A percentile compares a stretch with the other conserved stretches of the same genome.
Evolutionary conservation across 805 yeast species (phyloP).

Genomic region (Lipomyces oligophaga): DNA sequence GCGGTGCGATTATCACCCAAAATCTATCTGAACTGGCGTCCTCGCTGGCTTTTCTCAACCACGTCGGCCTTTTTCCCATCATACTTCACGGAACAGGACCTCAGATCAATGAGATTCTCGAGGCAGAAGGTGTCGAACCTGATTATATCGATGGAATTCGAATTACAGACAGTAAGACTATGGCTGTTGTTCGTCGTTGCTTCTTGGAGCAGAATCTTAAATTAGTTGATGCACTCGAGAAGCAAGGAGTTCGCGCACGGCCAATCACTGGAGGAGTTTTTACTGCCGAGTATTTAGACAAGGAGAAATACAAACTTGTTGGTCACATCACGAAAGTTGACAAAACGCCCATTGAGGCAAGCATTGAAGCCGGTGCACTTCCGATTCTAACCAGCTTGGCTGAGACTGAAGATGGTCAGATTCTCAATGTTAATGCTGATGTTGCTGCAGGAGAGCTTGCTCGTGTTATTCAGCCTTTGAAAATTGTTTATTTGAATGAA

Average conservation of each 20-base stretch:
- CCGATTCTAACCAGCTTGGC: slow-evolving; percentile 96
- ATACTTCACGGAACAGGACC: slow-evolving; percentile 99
- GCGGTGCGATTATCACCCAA: slow-evolving; percentile 97
- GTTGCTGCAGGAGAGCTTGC: slow-evolving; percentile 99
- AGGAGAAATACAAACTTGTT: slow-evolving; percentile 85
- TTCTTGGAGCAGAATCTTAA: slow-evolving; percentile 93
- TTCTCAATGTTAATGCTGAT: slow-evolving; percentile 95
- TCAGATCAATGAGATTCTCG: slow-evolving; percentile 90
- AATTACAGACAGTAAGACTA: slow-evolving; percentile 88
- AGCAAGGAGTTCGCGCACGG: slow-evolving; percentile 95
- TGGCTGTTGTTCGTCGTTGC: slow-evolving; percentile 93
- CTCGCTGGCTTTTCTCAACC: slow-evolving; percentile 91
- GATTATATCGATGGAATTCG: slow-evolving; percentile 95
- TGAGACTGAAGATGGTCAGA: slow-evolving; percentile 94
- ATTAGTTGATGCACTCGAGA: slow-evolving; percentile 91
- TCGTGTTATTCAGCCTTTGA: slow-evolving; percentile 92
- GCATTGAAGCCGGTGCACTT: slow-evolving; percentile 92
- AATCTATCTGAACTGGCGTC: slow-evolving; percentile 91
- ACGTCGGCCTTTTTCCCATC: slow-evolving; percentile 94
- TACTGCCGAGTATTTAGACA: slow-evolving; percentile 85
- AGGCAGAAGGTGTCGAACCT: slow-evolving; percentile 92
- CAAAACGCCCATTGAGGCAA: slow-evolving; percentile 86
- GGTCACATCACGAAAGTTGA: slow-evolving; percentile 85
- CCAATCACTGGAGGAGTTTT: slow-evolving; percentile 98
- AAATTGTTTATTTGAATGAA: slow-evolving; percentile 92